Conservation (phyloP, 768 basidiomycete genomes). For the Boletus speciosus region DNA sequence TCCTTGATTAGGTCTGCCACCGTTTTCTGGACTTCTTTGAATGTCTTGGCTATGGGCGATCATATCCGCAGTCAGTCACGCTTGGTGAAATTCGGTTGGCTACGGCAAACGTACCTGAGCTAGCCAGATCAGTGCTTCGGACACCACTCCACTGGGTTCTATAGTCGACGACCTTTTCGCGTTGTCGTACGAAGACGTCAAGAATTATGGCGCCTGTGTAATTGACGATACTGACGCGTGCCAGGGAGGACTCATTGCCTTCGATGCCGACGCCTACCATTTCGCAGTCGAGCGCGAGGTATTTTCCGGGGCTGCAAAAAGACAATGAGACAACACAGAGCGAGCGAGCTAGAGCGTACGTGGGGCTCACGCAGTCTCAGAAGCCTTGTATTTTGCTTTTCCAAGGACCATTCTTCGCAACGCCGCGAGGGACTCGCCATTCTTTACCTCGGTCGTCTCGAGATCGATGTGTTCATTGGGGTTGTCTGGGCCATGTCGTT, state of each 20-base stretch:
- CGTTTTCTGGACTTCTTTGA: slow-evolving; percentile 72
- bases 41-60: slow-evolving; percentile 58
- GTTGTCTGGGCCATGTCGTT: neutral
- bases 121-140: slow-evolving; percentile 65
- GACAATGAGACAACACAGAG: slow-evolving; percentile 2
- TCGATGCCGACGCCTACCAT: slow-evolving; percentile 17
- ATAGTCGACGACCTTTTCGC: slow-evolving; percentile 89
- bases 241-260: slow-evolving; percentile 13
- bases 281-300: slow-evolving; percentile 85
- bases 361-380: slow-evolving; percentile 45
- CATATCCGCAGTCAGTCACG: neutral
- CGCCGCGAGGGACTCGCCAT: slow-evolving; percentile 44
- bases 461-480: slow-evolving; percentile 14
- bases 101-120: slow-evolving; percentile 41
- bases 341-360: neutral
- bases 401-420: slow-evolving; percentile 57
- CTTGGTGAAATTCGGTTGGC: too few species aligned
- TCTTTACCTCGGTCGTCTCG: slow-evolving; percentile 33
- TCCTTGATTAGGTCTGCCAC: slow-evolving; percentile 77
- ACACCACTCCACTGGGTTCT: slow-evolving; percentile 89
- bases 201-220: slow-evolving; percentile 75
- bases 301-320: slow-evolving; percentile 58
- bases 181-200: slow-evolving; percentile 83
- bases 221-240: slow-evolving; percentile 58
- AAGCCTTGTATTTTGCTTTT: slow-evolving; percentile 36